Evolutionary conservation across 768 basidiomycete genomes (phyloP), one percentile per base, ranked within the genome.

Genomic region (Boletales sp.): DNA sequence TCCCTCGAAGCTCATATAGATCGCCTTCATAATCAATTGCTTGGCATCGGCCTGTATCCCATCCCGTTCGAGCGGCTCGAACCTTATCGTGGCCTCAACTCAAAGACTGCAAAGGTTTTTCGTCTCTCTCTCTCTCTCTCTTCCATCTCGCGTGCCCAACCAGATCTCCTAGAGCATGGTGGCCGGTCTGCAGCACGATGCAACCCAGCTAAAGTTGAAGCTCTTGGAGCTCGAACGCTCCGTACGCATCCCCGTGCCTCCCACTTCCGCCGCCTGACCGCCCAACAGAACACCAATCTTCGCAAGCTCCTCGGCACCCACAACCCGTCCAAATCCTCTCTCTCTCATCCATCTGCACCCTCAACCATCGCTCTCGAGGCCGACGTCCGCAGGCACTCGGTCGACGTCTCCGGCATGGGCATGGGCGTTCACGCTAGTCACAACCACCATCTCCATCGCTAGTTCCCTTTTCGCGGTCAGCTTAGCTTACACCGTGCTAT

Each of bases 1-100:
- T 86, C 83, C 51, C 75, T 90, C 31, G 87, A 90, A 59, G 79
- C 80, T 0, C 84, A 88, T 56, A 78, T 89, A 54, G 86, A 89
- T 59, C 70, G 73, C 7, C 74, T 89, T 18, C 87, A 88, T 53
- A 70, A 74, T 11, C 81, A 82, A 55, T 60, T 87, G 15, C 64
- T 79, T 12, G 69, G 75, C 33, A 62, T 80, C 36, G 78, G 74
- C 3, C 75, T 76, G 48, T 83, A 73, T 57, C 85, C 83, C 0
- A 77, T 87, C 35, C 70, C 74, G 1, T 73, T 75, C 49, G 72
- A 76, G 17, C 74, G 80, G 37, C 73, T 88, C 19, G 80, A 81
- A 21, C 77, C 78, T 1, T 85, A 82, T 63, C 81, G 75, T 44
- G 86, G 86, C 6, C 72, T 88, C n/a, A 86, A 88, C 60, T 81